Conservation (phyloP, 73 alveolate species). For the Uronychia setigera region DNA sequence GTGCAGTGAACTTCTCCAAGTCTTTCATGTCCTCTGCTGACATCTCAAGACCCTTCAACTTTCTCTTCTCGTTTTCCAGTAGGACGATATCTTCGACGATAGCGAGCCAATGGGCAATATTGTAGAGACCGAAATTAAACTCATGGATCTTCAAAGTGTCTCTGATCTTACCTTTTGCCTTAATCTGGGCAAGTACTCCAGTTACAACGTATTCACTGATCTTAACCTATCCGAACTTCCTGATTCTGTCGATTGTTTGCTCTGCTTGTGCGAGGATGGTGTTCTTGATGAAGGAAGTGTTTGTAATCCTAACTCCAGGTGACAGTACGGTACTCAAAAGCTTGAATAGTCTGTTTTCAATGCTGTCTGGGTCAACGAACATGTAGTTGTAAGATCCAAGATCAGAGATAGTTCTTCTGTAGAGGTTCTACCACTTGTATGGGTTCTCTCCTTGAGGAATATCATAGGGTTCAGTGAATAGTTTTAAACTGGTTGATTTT, state of each 20-base stretch:
- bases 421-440: background rate
- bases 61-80: background rate
- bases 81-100: background rate
- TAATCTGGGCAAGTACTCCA: background rate
- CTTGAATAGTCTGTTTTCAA: background rate
- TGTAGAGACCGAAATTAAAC: background rate
- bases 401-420: background rate
- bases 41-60: background rate
- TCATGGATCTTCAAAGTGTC: background rate
- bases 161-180: background rate
- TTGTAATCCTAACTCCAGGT: background rate
- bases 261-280: background rate
- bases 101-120: background rate
- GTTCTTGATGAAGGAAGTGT: background rate
- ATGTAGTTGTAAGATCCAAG: background rate
- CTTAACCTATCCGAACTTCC: background rate
- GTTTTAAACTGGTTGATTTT: background rate
- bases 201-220: background rate
- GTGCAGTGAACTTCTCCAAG: background rate
- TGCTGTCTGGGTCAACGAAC: background rate
- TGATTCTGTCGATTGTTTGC: background rate
- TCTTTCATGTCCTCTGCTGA: background rate
- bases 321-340: background rate
- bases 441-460: background rate
- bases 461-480: background rate